phyloP scores from a whole-genome alignment of 306 rosid species.

The Myrica gale region DNA sequence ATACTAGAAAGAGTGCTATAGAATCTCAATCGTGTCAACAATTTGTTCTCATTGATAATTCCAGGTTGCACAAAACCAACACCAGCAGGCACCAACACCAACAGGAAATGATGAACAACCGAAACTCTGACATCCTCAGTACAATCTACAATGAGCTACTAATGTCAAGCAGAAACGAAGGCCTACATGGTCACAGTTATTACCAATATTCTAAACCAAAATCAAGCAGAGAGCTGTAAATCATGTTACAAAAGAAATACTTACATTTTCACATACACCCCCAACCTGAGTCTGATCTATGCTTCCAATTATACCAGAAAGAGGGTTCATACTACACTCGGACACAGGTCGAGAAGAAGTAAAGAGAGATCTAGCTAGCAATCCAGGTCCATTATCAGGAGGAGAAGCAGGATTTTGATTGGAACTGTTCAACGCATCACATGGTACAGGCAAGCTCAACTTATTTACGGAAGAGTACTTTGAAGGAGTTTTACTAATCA shows the following conservation, averaged over 20 bases:
- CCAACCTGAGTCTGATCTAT: slow-evolving; percentile 33
- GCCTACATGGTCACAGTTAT: slow-evolving; percentile 8
- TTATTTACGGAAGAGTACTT: slow-evolving; percentile 38
- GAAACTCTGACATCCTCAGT: neutral
- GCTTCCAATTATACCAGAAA: slow-evolving; percentile 33
- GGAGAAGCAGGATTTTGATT: slow-evolving; percentile 34
- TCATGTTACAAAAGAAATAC: slow-evolving; percentile 24
- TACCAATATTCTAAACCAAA: slow-evolving; percentile 12
- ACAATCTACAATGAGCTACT: neutral
- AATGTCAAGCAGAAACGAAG: slow-evolving; percentile 11
- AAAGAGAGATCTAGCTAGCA: slow-evolving; percentile 34
- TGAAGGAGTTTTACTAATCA: slow-evolving; percentile 44
- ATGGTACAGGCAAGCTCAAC: slow-evolving; percentile 31
- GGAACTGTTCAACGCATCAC: slow-evolving; percentile 23
- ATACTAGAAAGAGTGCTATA: neutral
- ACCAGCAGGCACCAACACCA: slow-evolving; percentile 12
- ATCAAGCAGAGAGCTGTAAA: neutral
- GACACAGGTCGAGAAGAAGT: slow-evolving; percentile 37
- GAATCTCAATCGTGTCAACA: slow-evolving; percentile 21
- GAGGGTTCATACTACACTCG: slow-evolving; percentile 29
- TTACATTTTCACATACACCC: slow-evolving; percentile 41
- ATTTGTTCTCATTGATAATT: slow-evolving; percentile 3
- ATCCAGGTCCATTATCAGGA: slow-evolving; percentile 26
- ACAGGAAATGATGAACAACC: slow-evolving; percentile 19
- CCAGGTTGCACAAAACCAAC: slow-evolving; percentile 6